These are phyloP conservation scores for Strobilomyces dryophilus DNA, from an alignment of 768 basidiomycete species.

Conservation along the genomic window DNA sequence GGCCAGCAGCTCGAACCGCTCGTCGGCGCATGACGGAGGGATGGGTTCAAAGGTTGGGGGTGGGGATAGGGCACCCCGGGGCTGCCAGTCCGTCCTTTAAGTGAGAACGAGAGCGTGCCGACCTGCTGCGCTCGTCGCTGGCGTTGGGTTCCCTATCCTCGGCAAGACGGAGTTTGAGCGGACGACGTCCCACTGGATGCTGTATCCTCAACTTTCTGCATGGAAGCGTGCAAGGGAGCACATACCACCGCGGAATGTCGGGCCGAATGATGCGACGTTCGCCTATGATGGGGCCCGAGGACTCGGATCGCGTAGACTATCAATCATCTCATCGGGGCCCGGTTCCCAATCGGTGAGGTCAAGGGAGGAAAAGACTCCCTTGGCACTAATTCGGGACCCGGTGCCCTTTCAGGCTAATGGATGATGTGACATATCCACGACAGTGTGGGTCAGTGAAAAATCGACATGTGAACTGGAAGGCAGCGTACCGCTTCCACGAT, in stretches of 20 bases:
- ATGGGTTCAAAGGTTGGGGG: no score
- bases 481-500: no score
- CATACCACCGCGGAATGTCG: not conserved
- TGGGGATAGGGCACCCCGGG: not conserved
- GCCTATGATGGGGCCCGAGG: not conserved
- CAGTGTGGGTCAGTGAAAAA: no score
- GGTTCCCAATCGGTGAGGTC: no score
- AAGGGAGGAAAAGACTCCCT: not conserved
- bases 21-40: conserved; percentile 2
- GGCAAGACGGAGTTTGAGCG: not conserved
- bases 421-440: no score
- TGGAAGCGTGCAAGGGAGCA: not conserved
- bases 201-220: not conserved
- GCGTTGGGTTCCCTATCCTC: not conserved
- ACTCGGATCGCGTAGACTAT: not conserved
- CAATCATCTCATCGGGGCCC: no score
- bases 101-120: not conserved
- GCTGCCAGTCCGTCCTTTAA: not conserved
- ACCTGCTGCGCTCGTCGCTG: not conserved
- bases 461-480: no score
- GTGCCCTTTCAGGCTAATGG: no score
- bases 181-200: not conserved
- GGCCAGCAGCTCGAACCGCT: not conserved
- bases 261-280: not conserved
- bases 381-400: not conserved